A percentile compares a stretch with the other conserved stretches of the same genome.
Evolutionary conservation across 257 asterid genomes (phyloP).

Genomic region (Solanum paucissectum): DNA sequence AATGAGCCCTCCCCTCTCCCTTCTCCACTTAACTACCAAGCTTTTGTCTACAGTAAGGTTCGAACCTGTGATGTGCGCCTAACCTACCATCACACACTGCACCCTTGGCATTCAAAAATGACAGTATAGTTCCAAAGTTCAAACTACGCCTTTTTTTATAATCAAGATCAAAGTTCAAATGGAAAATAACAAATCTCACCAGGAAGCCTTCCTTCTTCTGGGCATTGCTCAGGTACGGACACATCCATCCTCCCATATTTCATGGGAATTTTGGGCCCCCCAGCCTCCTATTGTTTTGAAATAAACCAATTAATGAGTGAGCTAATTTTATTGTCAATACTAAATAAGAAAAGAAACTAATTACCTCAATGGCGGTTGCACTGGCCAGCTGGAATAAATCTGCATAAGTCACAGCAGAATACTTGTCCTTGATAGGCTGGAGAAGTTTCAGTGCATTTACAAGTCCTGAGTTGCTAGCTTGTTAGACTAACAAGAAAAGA

Average conservation of each 20-base stretch:
- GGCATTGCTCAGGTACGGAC: constrained; percentile 76
- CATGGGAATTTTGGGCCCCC: constrained; percentile 95
- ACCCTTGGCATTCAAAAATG: background rate
- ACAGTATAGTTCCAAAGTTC: background rate
- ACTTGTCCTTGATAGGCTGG: constrained; percentile 92
- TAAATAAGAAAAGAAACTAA: background rate
- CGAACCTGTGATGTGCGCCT: background rate
- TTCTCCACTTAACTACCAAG: background rate
- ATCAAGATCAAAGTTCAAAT: background rate
- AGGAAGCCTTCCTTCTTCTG: constrained; percentile 99
- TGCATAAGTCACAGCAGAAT: constrained; percentile 68
- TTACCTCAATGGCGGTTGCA: constrained; percentile 93
- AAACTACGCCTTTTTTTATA: background rate
- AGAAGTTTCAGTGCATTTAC: constrained; percentile 93
- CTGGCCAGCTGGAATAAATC: constrained; percentile 96
- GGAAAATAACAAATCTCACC: constrained; percentile 30
- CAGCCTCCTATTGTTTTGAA: constrained; percentile 65
- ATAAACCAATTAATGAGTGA: background rate
- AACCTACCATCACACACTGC: background rate
- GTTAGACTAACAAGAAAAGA: constrained; percentile 19
- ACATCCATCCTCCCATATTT: constrained; percentile 95
- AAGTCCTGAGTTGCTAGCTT: constrained; percentile 54
- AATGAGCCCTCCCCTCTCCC: background rate
- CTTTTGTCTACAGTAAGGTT: background rate
- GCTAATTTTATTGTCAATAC: background rate